These are phyloP conservation scores for Takashimella koratensis DNA, from an alignment of 1,284 basidiomycete genomes.

Conservation along the genomic window DNA sequence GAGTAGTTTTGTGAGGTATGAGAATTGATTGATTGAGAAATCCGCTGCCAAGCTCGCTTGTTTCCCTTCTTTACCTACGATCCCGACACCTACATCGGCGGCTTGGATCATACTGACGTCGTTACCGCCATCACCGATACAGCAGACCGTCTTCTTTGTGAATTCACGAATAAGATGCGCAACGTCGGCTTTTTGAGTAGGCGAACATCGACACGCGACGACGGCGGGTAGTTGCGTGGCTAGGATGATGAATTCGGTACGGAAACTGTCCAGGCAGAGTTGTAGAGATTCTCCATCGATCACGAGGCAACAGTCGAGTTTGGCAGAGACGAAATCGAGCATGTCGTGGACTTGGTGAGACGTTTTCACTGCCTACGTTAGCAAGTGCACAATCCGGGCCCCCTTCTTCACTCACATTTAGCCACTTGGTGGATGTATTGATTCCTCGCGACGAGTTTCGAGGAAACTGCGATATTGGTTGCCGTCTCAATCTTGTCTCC, in stretches of 20 bases:
- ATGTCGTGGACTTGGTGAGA: constrained; percentile 78
- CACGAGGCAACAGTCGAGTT: constrained; percentile 94
- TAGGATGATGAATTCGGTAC: constrained; percentile 91
- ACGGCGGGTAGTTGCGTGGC: constrained; percentile 94
- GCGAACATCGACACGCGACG: constrained; percentile 95
- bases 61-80: constrained; percentile 98
- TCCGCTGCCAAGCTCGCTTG: constrained; percentile 97
- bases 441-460: constrained; percentile 89
- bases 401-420: constrained; percentile 64
- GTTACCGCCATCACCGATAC: constrained; percentile 96
- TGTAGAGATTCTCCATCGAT: constrained; percentile 98
- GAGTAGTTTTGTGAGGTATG: constrained; percentile 87
- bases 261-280: constrained; percentile 83
- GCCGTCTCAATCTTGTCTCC: constrained; percentile 99
- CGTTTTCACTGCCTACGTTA: constrained; percentile 63
- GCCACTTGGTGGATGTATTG: constrained; percentile 98
- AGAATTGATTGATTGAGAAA: constrained; percentile 96
- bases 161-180: constrained; percentile 83
- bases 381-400: too few species aligned
- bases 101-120: constrained; percentile 97
- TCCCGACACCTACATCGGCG: constrained; percentile 96
- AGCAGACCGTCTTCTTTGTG: constrained; percentile 93
- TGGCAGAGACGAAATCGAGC: constrained; percentile 91
- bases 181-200: constrained; percentile 97
- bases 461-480: constrained; percentile 95